Evolutionary conservation across 2,329 filamentous ascomycete species (phyloP).

Genomic region (Pleomassaria siparia): DNA sequence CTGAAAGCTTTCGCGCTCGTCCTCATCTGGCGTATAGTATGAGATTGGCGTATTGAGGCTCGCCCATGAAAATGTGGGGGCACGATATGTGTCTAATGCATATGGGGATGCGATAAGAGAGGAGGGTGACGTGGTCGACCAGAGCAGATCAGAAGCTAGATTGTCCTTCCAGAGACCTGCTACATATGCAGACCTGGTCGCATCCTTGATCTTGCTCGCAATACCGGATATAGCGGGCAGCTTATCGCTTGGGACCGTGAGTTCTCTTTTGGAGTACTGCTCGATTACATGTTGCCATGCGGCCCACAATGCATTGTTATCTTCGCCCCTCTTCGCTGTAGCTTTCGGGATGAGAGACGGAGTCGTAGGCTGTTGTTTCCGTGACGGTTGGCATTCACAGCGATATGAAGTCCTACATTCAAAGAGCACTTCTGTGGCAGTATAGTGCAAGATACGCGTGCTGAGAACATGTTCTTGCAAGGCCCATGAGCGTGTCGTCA

Average conservation of each 20-base stretch:
- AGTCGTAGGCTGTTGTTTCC: slow-evolving; percentile 29
- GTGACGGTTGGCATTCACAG: slow-evolving; percentile 35
- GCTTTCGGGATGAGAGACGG: slow-evolving; percentile 37
- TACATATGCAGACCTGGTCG: slow-evolving; percentile 33
- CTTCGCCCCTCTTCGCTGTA: slow-evolving; percentile 24
- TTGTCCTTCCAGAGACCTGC: slow-evolving; percentile 37
- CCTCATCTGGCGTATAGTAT: slow-evolving; percentile 24
- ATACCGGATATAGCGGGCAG: slow-evolving; percentile 39
- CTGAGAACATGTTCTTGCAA: slow-evolving; percentile 38
- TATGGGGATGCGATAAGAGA: slow-evolving; percentile 9
- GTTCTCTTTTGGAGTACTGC: slow-evolving; percentile 27
- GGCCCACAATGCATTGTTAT: slow-evolving; percentile 19
- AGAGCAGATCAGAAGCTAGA: slow-evolving; percentile 34
- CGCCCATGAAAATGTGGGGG: slow-evolving; percentile 38
- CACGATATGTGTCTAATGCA: slow-evolving; percentile 25
- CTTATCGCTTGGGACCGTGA: slow-evolving; percentile 33
- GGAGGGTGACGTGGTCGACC: slow-evolving; percentile 17
- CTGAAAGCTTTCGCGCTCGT: slow-evolving; percentile 21
- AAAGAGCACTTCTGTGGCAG: slow-evolving; percentile 35
- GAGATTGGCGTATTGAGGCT: slow-evolving; percentile 28
- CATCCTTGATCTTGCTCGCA: slow-evolving; percentile 31
- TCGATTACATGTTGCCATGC: slow-evolving; percentile 38
- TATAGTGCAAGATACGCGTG: slow-evolving; percentile 37
- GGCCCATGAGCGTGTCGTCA: slow-evolving; percentile 34
- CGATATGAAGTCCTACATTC: slow-evolving; percentile 36